A percentile compares a stretch with the other conserved stretches of the same genome.
Evolutionary conservation across 2,329 filamentous ascomycete genomes (phyloP).

Genomic region (Pseudocercospora crystallina): DNA sequence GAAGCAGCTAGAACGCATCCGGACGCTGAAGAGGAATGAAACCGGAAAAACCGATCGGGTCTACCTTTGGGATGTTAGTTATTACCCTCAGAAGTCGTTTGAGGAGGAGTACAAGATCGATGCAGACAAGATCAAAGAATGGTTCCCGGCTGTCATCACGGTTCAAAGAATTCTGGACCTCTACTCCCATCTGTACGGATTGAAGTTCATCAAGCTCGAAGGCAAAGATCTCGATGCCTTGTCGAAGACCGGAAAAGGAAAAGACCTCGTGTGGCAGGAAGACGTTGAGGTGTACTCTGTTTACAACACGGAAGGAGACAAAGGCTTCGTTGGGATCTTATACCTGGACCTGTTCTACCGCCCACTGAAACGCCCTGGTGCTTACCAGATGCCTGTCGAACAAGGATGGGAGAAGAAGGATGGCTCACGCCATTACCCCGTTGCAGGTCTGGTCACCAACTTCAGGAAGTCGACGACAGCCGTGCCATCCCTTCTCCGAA

Average conservation of each 20-base stretch:
- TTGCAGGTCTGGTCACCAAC: conserved; percentile 2
- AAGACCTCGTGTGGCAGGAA: conserved; percentile 13
- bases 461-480: conserved; percentile 3
- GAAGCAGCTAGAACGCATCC: background rate
- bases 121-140: conserved; percentile 61
- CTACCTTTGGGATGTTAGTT: background rate
- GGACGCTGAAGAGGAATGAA: conserved; percentile 2
- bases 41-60: conserved; percentile 2
- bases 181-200: conserved; percentile 12
- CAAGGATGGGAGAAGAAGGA: conserved; percentile 3
- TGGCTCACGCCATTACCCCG: conserved; percentile 13
- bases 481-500: conserved; percentile 6
- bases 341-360: conserved; percentile 18
- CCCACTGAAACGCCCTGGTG: conserved; percentile 1
- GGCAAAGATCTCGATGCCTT: conserved; percentile 61
- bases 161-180: conserved; percentile 11
- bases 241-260: conserved; percentile 38
- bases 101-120: conserved; percentile 76
- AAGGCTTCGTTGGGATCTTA: conserved; percentile 15
- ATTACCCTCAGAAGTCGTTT: conserved; percentile 58
- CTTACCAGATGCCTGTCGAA: conserved; percentile 1
- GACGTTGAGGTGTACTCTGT: conserved; percentile 17
- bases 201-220: conserved; percentile 33
- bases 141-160: conserved; percentile 11
- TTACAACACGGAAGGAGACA: background rate